Conservation (phyloP, 768 basidiomycete species). For the Lactifluus pinguis region DNA sequence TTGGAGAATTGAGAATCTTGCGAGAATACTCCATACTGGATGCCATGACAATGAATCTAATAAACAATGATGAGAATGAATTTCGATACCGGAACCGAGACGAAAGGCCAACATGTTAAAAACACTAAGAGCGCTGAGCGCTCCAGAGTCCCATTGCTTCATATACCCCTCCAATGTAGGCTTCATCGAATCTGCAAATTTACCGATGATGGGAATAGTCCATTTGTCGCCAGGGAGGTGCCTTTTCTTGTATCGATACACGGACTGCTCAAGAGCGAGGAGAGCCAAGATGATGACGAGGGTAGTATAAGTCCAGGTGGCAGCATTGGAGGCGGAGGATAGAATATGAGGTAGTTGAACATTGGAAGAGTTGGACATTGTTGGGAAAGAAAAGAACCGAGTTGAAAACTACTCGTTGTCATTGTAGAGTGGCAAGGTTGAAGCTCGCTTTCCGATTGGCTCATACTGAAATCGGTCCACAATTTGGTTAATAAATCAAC, state of each 20-base stretch:
- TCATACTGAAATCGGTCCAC: constrained; percentile 11
- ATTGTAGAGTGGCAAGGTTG: too few species aligned
- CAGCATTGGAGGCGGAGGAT: constrained; percentile 26
- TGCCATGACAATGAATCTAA: constrained; percentile 98
- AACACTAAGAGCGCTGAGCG: constrained; percentile 82
- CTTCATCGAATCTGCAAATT: constrained; percentile 85
- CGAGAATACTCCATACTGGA: constrained; percentile 88
- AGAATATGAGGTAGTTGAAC: constrained; percentile 43
- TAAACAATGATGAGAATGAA: neutral
- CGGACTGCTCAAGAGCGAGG: constrained; percentile 76
- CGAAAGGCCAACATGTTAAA: constrained; percentile 76
- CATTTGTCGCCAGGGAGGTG: constrained; percentile 80
- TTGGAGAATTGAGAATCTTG: constrained; percentile 93
- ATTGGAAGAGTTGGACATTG: constrained; percentile 32
- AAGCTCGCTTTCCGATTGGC: constrained; percentile 3
- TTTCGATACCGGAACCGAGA: constrained; percentile 3
- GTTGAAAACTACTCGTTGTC: neutral
- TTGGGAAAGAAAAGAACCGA: neutral
- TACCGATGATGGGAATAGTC: constrained; percentile 98
- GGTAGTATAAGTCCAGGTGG: constrained; percentile 60
- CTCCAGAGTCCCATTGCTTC: constrained; percentile 85
- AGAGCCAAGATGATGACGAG: constrained; percentile 59
- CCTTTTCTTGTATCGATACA: constrained; percentile 85
- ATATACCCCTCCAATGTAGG: constrained; percentile 91
- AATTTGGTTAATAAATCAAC: neutral